Conservation (phyloP, 345 rosid genomes). For the Salix purpurea region DNA sequence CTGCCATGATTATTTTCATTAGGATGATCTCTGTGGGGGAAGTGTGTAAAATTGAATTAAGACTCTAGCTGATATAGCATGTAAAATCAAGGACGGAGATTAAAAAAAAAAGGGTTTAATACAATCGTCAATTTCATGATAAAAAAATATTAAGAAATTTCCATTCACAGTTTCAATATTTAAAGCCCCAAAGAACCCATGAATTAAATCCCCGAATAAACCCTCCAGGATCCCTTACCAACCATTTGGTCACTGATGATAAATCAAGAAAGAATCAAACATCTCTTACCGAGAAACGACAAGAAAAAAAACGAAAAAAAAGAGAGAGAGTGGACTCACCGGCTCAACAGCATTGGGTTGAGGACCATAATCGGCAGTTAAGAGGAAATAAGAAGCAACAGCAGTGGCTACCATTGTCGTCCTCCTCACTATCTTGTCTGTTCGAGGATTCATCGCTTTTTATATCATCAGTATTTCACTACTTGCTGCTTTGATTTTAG, state of each 20-base stretch:
- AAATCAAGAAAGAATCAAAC: neutral
- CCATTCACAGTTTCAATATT: no score
- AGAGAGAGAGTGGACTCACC: slow-evolving; percentile 30
- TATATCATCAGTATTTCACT: neutral
- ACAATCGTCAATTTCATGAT: no score
- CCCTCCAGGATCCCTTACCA: no score
- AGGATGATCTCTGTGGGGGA: no score
- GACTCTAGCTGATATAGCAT: neutral
- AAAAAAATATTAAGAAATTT: no score
- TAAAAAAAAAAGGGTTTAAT: neutral
- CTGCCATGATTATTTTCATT: no score
- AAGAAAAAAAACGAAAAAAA: neutral
- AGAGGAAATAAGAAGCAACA: slow-evolving; percentile 72
- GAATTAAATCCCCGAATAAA: no score
- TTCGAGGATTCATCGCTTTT: slow-evolving; percentile 45
- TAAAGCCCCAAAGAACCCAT: no score
- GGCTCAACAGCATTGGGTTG: slow-evolving; percentile 81
- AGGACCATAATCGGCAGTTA: slow-evolving; percentile 92
- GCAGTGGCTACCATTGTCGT: slow-evolving; percentile 80
- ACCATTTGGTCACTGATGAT: no score
- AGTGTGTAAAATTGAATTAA: neutral
- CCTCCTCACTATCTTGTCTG: slow-evolving; percentile 73
- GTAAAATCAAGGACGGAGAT: neutral
- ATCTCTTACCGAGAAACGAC: neutral
- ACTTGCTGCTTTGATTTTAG: neutral